These are phyloP conservation scores for Candida nonsorbophila DNA, from an alignment of 805 yeast species.

Conservation along the genomic window DNA sequence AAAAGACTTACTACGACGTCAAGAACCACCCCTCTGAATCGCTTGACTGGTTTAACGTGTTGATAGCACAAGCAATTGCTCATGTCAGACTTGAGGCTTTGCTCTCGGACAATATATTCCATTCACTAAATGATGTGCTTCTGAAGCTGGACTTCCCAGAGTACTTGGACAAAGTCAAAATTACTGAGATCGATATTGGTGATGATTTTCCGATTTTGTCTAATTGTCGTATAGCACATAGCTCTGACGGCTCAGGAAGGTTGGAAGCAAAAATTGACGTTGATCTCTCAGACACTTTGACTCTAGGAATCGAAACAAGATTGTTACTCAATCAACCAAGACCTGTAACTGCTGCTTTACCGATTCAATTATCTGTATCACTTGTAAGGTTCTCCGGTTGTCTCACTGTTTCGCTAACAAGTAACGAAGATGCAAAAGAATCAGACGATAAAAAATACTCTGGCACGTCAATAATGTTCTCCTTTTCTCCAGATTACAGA, in stretches of 20 bases:
- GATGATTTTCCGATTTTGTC: conserved; percentile 94
- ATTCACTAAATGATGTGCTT: conserved; percentile 66
- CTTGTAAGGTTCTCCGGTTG: conserved; percentile 90
- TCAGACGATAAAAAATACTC: conserved; percentile 9
- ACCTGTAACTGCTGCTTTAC: conserved; percentile 79
- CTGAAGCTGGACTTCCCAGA: conserved; percentile 65
- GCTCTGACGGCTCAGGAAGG: conserved; percentile 47
- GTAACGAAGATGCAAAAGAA: conserved; percentile 11
- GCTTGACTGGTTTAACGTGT: conserved; percentile 93
- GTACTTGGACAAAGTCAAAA: conserved; percentile 68
- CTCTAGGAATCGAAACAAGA: conserved; percentile 80
- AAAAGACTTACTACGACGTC: conserved; percentile 90
- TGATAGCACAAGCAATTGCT: conserved; percentile 84
- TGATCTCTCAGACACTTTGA: conserved; percentile 79
- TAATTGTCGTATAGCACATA: conserved; percentile 76
- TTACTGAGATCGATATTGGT: conserved; percentile 89
- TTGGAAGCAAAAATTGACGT: conserved; percentile 88
- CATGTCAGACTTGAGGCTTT: conserved; percentile 89
- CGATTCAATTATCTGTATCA: conserved; percentile 79
- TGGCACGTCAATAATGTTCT: conserved; percentile 77
- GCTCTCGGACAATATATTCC: conserved; percentile 76
- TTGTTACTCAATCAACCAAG: conserved; percentile 76
- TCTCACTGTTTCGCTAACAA: conserved; percentile 66
- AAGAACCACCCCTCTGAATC: conserved; percentile 84
- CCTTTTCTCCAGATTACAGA: conserved; percentile 87